Evolutionary conservation across 1,284 basidiomycete species (phyloP).

Genomic region (Papiliotrema nemorosa): DNA sequence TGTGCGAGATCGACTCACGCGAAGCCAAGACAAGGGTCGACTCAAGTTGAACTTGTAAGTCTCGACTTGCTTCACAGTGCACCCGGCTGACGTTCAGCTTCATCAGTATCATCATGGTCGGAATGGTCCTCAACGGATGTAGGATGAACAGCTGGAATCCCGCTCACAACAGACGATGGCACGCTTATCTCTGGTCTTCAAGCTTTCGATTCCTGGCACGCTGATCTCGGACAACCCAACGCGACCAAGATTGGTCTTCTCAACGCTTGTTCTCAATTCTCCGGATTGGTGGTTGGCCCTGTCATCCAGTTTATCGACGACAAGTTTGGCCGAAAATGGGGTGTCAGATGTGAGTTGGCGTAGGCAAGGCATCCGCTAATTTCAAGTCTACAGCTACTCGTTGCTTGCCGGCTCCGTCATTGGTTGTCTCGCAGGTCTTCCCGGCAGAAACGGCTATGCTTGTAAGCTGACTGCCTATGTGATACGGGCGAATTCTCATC

Average conservation of each 20-base stretch:
- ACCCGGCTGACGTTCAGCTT: slow-evolving; percentile 32
- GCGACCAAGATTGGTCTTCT: slow-evolving; percentile 42
- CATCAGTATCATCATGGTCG: slow-evolving; percentile 49
- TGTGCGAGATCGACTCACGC: slow-evolving; percentile 38
- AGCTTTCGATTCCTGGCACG: slow-evolving; percentile 46
- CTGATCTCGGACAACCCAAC: slow-evolving; percentile 39
- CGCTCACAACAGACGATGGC: slow-evolving; percentile 41
- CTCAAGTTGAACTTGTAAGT: slow-evolving; percentile 51
- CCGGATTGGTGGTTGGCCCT: slow-evolving; percentile 47
- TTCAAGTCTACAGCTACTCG: slow-evolving; percentile 47
- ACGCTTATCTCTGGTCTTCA: slow-evolving; percentile 48
- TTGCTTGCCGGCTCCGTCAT: slow-evolving; percentile 46
- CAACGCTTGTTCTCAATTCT: slow-evolving; percentile 43
- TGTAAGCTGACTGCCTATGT: slow-evolving; percentile 17
- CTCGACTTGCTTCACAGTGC: neutral
- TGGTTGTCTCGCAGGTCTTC: slow-evolving; percentile 43
- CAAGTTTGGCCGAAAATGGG: slow-evolving; percentile 45
- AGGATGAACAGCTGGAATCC: slow-evolving; percentile 7
- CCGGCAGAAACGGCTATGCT: slow-evolving; percentile 42
- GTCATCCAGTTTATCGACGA: slow-evolving; percentile 49
- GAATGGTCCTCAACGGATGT: slow-evolving; percentile 50
- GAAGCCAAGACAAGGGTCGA: slow-evolving; percentile 46
- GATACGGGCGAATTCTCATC: neutral
- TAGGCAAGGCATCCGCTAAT: neutral
- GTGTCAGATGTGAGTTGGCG: slow-evolving; percentile 44